Conservation (phyloP, 352 stramenopile genomes). For the Albugo laibachii region DNA sequence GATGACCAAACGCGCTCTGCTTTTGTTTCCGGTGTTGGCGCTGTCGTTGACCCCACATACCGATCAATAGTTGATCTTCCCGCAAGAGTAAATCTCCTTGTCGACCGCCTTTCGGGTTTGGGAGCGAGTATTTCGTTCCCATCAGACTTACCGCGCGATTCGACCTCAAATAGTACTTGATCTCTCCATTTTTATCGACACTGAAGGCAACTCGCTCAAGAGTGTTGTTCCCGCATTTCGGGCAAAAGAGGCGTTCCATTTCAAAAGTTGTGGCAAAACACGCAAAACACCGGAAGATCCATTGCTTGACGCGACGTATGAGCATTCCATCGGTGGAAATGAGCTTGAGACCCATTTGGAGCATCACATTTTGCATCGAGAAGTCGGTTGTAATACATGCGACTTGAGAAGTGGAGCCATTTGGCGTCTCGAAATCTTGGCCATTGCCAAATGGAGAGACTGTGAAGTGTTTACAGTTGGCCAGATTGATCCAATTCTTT, state of each 20-base stretch:
- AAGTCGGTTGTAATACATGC: conserved; percentile 79
- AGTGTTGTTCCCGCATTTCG: conserved; percentile 89
- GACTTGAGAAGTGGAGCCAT: conserved; percentile 19
- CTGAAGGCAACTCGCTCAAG: conserved; percentile 90
- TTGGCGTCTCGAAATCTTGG: conserved; percentile 36
- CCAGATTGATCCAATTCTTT: conserved; percentile 71
- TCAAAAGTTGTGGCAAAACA: conserved; percentile 92
- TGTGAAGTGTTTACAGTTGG: conserved; percentile 41
- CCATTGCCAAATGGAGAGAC: conserved; percentile 55
- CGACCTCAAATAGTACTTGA: conserved; percentile 68
- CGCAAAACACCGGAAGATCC: conserved; percentile 92
- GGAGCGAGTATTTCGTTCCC: conserved; percentile 95
- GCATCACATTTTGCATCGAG: conserved; percentile 80
- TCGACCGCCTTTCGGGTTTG: conserved; percentile 84
- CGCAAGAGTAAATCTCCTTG: conserved; percentile 92
- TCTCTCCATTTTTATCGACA: conserved; percentile 83
- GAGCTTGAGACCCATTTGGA: conserved; percentile 74
- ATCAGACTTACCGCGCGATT: conserved; percentile 79
- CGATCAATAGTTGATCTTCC: conserved; percentile 93
- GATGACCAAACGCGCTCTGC: conserved; percentile 88
- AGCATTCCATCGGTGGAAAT: conserved; percentile 68
- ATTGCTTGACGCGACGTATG: conserved; percentile 83
- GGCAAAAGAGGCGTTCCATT: conserved; percentile 91
- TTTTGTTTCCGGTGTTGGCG: conserved; percentile 84
- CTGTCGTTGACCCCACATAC: conserved; percentile 89